These are phyloP conservation scores for Monosporascus ibericus DNA, from an alignment of 2,329 filamentous ascomycete species.

Conservation along the genomic window DNA sequence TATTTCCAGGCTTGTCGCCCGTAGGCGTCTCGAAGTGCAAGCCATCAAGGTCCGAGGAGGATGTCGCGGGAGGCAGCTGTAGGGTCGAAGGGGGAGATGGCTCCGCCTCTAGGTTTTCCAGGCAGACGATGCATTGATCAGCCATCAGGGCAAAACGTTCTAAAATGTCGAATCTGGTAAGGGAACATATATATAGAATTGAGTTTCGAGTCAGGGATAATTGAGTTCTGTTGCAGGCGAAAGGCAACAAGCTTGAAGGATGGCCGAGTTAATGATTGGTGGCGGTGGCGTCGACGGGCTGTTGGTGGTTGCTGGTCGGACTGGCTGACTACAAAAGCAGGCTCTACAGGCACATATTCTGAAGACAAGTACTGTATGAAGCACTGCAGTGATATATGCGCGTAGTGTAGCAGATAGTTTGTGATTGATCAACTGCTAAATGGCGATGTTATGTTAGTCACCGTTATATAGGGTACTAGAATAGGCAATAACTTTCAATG, in stretches of 20 bases:
- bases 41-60: slow-evolving; percentile 2
- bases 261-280: slow-evolving; percentile 1
- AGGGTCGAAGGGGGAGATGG: slow-evolving; percentile 18
- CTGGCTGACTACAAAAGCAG: too few species aligned
- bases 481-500: too few species aligned
- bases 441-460: too few species aligned
- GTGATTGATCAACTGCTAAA: too few species aligned
- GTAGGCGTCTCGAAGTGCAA: not conserved
- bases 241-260: slow-evolving; percentile 11
- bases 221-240: slow-evolving; percentile 22
- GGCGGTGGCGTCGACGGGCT: slow-evolving; percentile 7
- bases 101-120: slow-evolving; percentile 48
- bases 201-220: slow-evolving; percentile 38
- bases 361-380: too few species aligned
- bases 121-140: slow-evolving; percentile 66
- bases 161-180: slow-evolving; percentile 23
- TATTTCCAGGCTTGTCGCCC: slow-evolving; percentile 1
- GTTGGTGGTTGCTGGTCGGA: not conserved
- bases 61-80: slow-evolving; percentile 10
- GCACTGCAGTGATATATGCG: too few species aligned
- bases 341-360: too few species aligned
- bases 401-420: too few species aligned
- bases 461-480: too few species aligned
- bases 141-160: slow-evolving; percentile 37
- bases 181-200: slow-evolving; percentile 28